Evolutionary conservation across 805 yeast genomes (phyloP).

Genomic region (Scheffersomyces coipomensis): DNA sequence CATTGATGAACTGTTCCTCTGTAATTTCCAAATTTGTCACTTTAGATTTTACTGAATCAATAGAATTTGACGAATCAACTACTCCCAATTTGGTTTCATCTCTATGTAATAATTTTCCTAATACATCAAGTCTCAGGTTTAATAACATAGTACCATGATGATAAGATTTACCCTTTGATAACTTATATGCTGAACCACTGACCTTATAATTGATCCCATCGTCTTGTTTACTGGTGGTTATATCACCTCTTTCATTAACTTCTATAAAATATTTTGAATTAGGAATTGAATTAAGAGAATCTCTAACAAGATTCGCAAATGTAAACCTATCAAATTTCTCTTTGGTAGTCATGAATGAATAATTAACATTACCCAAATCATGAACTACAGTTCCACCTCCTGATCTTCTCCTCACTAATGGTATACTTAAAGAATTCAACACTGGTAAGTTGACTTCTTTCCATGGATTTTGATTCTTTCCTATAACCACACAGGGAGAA

Average conservation of each 20-base stretch:
- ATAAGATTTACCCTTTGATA: slow-evolving; percentile 76
- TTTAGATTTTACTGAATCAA: slow-evolving; percentile 78
- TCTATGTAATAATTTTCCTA: slow-evolving; percentile 59
- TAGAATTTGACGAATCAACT: slow-evolving; percentile 49
- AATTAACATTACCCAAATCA: slow-evolving; percentile 85
- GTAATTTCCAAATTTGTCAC: slow-evolving; percentile 63
- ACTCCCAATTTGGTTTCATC: slow-evolving; percentile 36
- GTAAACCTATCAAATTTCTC: slow-evolving; percentile 59
- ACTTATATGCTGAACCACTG: slow-evolving; percentile 91
- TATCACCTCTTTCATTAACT: slow-evolving; percentile 80
- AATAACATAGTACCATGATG: slow-evolving; percentile 97
- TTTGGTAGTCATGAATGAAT: slow-evolving; percentile 72
- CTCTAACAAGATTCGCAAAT: slow-evolving; percentile 47
- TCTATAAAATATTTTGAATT: slow-evolving; percentile 24
- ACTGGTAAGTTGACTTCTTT: slow-evolving; percentile 69
- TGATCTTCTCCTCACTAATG: slow-evolving; percentile 72
- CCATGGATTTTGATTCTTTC: slow-evolving; percentile 96
- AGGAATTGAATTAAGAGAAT: slow-evolving; percentile 23
- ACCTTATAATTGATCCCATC: slow-evolving; percentile 50
- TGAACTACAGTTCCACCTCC: slow-evolving; percentile 99
- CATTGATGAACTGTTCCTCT: slow-evolving; percentile 44
- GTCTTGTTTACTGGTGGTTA: slow-evolving; percentile 40
- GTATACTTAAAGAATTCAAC: slow-evolving; percentile 50
- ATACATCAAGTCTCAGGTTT: slow-evolving; percentile 55
- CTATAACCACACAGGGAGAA: slow-evolving; percentile 85